Percentiles rank a stretch among this genome's conserved stretches.
phyloP scores from a whole-genome alignment of 2,329 filamentous ascomycete genomes.

The Aspergillus versicolor region DNA sequence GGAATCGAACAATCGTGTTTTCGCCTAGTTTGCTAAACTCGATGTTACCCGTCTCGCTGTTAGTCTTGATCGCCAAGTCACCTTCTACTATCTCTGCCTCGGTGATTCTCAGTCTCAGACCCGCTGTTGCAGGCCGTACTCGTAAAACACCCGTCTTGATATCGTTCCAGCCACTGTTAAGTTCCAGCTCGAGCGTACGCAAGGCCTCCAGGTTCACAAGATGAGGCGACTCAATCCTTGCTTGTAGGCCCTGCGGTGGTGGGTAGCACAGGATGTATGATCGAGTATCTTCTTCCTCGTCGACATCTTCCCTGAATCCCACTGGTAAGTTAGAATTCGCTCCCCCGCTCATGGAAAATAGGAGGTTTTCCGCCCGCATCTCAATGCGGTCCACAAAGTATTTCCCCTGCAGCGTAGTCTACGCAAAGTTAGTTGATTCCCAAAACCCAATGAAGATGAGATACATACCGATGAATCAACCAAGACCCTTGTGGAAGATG shows the following conservation, averaged over 20 bases:
- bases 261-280: conserved; percentile 73
- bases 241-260: conserved; percentile 65
- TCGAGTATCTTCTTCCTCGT: conserved; percentile 48
- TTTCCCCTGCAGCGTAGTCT: conserved; percentile 58
- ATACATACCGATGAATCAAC: conserved; percentile 49
- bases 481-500: conserved; percentile 54
- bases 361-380: conserved; percentile 48
- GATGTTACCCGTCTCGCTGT: conserved; percentile 47
- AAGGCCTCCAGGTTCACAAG: conserved; percentile 77
- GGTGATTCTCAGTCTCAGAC: conserved; percentile 56
- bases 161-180: conserved; percentile 73
- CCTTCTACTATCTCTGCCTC: conserved; percentile 48
- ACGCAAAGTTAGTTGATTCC: conserved; percentile 1
- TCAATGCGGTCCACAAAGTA: conserved; percentile 74
- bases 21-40: conserved; percentile 37
- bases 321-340: conserved; percentile 30
- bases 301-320: conserved; percentile 37
- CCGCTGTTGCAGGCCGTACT: conserved; percentile 60
- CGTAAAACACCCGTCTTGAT: conserved; percentile 51
- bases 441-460: not conserved
- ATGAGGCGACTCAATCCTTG: conserved; percentile 65
- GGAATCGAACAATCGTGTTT: conserved; percentile 43
- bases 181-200: conserved; percentile 71
- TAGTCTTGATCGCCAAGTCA: conserved; percentile 42
- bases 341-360: conserved; percentile 35